These are phyloP conservation scores for Abrus pulchellus DNA, from an alignment of 306 rosid genomes.

Conservation along the genomic window DNA sequence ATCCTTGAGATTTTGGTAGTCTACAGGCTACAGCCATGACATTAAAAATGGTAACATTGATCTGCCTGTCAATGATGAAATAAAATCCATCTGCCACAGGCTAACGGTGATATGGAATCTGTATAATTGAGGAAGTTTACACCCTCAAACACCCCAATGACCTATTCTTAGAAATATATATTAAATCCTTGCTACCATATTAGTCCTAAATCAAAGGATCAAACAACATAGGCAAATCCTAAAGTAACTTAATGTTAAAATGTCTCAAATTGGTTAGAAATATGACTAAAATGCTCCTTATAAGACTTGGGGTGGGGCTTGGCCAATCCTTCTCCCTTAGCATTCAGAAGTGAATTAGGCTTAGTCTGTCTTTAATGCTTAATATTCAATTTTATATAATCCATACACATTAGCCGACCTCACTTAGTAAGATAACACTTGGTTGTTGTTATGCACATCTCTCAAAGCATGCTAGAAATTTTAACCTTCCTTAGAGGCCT, in stretches of 20 bases:
- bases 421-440: too few species aligned
- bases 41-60: background rate
- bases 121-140: background rate
- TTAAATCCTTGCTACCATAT: slow-evolving; percentile 9
- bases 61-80: slow-evolving; percentile 19
- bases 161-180: slow-evolving; percentile 5
- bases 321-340: too few species aligned
- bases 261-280: too few species aligned
- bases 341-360: too few species aligned
- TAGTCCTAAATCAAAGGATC: slow-evolving; percentile 13
- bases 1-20: background rate
- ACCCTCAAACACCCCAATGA: background rate
- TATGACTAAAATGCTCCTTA: too few species aligned
- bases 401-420: background rate
- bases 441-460: background rate
- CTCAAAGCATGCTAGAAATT: background rate
- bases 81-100: slow-evolving; percentile 6
- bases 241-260: background rate
- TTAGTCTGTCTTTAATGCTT: too few species aligned
- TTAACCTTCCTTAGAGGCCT: background rate
- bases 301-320: too few species aligned
- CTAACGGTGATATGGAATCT: background rate
- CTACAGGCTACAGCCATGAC: slow-evolving; percentile 5
- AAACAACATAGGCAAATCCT: slow-evolving; percentile 8
- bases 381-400: background rate